Base-by-base conservation (phyloP, 1,139 yeast genomes). In the Zygoascus meyerae region DNA sequence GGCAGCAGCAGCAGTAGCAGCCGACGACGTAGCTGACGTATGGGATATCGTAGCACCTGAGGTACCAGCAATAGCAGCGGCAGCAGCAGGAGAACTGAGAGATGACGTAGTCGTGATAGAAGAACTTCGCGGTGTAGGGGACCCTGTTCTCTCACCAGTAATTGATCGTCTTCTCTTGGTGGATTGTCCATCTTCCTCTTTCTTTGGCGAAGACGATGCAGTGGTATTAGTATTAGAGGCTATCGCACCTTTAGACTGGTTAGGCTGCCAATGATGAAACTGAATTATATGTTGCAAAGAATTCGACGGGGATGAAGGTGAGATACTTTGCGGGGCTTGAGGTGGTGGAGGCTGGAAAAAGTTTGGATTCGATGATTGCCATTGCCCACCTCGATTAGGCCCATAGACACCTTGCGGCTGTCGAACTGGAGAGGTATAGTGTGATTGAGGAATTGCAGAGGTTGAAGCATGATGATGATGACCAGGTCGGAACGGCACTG, bases 191-290 rank as follows among this genome's bases (percentile, higher is more conserved):
- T 36, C 44, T 12, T 34, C 43, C 6, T 37, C 45, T 1, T 41
- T 21, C 21, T 43, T 39, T 5, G 48, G 40, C 8, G 49, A 33
- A 16, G 45, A 34, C 9, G 26, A 21, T 21, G 7, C 26, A 4
- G 26, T 21, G 26, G 26, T 21, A 21, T 21, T 29, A 14, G 42
- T 34, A 3, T 37, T n/a, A 12, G 37, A 34, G 12, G 41, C 21
- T 5, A 41, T 17, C 15, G 48, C 37, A 12, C 44, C 33, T 48
- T 50, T 52, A 26, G 49, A 42, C 48, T 57, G 62, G 36, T 59
- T 60, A 2, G 66, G 60, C 34, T 57, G 49, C 54, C 57, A 57
- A 49, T 55, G 60, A 45, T 56, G 59, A 49, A 56, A 58, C 39
- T 56, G 59, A 35, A 56, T 52, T 15, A 52, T 48, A 31, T 55